A percentile compares a stretch with the other conserved stretches of the same genome.
phyloP scores from a whole-genome alignment of 2,329 filamentous ascomycete species.

The Paramyrothecium sp. region DNA sequence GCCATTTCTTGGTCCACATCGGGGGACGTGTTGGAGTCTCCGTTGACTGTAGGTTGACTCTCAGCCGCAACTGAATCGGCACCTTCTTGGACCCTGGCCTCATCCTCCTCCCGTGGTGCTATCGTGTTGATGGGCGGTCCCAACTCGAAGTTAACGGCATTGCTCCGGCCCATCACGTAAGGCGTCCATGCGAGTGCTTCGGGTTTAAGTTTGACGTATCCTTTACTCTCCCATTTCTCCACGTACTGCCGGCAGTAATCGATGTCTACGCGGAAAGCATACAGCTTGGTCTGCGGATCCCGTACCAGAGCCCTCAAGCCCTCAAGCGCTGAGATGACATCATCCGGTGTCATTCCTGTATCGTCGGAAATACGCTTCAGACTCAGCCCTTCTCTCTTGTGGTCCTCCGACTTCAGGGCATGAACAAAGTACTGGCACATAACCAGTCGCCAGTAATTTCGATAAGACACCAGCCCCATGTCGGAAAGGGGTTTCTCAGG shows the following conservation, averaged over 20 bases:
- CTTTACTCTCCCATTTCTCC: conserved; percentile 83
- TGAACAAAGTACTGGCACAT: conserved; percentile 80
- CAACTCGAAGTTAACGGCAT: conserved; percentile 78
- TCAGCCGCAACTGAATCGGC: conserved; percentile 15
- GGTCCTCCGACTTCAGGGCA: conserved; percentile 23
- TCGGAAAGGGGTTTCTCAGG: conserved; percentile 97
- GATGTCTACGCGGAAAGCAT: conserved; percentile 85
- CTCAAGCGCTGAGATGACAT: conserved; percentile 92
- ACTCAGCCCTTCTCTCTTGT: conserved; percentile 50
- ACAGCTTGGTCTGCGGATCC: conserved; percentile 83
- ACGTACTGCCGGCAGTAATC: conserved; percentile 86
- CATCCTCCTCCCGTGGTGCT: conserved; percentile 78
- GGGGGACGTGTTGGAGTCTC: conserved; percentile 9
- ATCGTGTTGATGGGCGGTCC: conserved; percentile 81
- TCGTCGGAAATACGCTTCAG: conserved; percentile 75
- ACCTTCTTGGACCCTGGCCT: conserved; percentile 37
- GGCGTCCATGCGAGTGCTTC: conserved; percentile 89
- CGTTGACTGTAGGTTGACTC: conserved; percentile 19
- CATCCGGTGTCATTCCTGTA: conserved; percentile 93
- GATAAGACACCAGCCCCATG: conserved; percentile 95
- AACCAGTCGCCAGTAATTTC: conserved; percentile 93
- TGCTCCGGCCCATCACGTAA: conserved; percentile 90
- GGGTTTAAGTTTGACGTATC: conserved; percentile 80
- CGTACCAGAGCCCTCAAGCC: conserved; percentile 84
- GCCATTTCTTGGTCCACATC: conserved; percentile 9